phyloP scores from a whole-genome alignment of 495 filamentous ascomycete species.

The Penicillium paradoxum region DNA sequence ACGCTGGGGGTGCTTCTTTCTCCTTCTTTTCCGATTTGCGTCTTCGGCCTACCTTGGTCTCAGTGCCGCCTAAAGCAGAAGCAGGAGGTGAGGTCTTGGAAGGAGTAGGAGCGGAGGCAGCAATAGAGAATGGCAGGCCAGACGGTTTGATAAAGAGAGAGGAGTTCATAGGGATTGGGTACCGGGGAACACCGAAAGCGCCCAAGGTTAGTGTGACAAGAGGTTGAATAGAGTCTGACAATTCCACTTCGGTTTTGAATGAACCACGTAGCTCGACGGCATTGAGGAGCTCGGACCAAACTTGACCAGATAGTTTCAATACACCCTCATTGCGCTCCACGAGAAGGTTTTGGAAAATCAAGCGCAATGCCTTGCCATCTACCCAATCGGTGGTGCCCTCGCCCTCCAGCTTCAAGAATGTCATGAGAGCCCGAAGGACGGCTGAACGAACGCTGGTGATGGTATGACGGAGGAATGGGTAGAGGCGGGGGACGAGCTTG shows the following conservation, averaged over 20 bases:
- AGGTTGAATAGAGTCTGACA: conserved; percentile 58
- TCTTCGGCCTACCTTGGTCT: conserved; percentile 57
- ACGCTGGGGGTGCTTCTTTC: conserved; percentile 62
- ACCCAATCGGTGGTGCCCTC: conserved; percentile 86
- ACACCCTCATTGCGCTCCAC: conserved; percentile 84
- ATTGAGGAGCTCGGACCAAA: conserved; percentile 76
- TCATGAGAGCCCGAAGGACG: conserved; percentile 86
- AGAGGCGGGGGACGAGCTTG: conserved; percentile 85
- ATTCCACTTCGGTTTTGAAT: conserved; percentile 60
- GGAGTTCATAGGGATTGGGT: conserved; percentile 86
- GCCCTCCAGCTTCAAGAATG: conserved; percentile 81
- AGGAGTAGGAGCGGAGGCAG: conserved; percentile 40
- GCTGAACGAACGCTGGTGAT: conserved; percentile 93
- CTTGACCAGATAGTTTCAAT: conserved; percentile 72
- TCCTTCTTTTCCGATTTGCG: conserved; percentile 80
- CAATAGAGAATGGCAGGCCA: conserved; percentile 68
- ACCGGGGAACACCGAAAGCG: conserved; percentile 83
- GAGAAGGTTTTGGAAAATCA: conserved; percentile 91
- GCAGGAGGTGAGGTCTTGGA: conserved; percentile 57
- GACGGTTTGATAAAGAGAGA: conserved; percentile 89
- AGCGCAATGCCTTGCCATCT: conserved; percentile 77
- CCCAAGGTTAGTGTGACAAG: conserved; percentile 76
- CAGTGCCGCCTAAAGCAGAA: conserved; percentile 12
- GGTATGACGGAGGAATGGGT: conserved; percentile 93
- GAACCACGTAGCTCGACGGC: conserved; percentile 55